Evolutionary conservation across 768 basidiomycete species (phyloP), one percentile per base, ranked within the genome.

Genomic region (Jaapia argillacea): DNA sequence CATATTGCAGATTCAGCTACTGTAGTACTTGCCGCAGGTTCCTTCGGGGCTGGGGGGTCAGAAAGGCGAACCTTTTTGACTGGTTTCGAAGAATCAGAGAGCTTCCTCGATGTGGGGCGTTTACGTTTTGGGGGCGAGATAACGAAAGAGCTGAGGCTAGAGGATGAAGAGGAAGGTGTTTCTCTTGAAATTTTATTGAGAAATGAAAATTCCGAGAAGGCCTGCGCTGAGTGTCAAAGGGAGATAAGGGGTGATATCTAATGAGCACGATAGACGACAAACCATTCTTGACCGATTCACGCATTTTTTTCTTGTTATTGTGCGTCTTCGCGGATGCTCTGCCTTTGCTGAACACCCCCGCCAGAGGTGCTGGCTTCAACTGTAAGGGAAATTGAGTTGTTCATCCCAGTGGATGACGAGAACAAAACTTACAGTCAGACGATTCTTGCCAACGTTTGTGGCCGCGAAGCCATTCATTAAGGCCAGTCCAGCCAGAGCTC

Each of bases 391-490:
- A n/a, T n/a, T n/a, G n/a, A n/a, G n/a, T n/a, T n/a, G n/a, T n/a
- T n/a, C n/a, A n/a, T n/a, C n/a, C n/a, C n/a, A n/a, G n/a, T n/a
- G n/a, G n/a, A n/a, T n/a, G n/a, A n/a, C n/a, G n/a, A n/a, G n/a
- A n/a, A n/a, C n/a, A n/a, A n/a, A 12, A 54, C 69, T 40, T 51
- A 82, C 81, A 43, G 81, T 85, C 7, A 85, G 54, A 31, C 82
- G 70, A 44, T 72, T 69, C 42, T 69, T 72, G 12, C 79, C 76
- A 2, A 85, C 68, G 48, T 79, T 82, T 4, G 69, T 71, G 0
- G 81, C 74, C 13, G 69, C 59, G 54, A 83, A 81, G 0, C 78
- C 79, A 48, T 82, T 77, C 76, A 85, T 77, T 22, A 85, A 63
- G 0, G 80, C 79, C 25, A 82, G 64, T 3, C 71, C 75, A 1